phyloP scores from a whole-genome alignment of 169 alveolate genomes.

The Cryptosporidium bovis region DNA sequence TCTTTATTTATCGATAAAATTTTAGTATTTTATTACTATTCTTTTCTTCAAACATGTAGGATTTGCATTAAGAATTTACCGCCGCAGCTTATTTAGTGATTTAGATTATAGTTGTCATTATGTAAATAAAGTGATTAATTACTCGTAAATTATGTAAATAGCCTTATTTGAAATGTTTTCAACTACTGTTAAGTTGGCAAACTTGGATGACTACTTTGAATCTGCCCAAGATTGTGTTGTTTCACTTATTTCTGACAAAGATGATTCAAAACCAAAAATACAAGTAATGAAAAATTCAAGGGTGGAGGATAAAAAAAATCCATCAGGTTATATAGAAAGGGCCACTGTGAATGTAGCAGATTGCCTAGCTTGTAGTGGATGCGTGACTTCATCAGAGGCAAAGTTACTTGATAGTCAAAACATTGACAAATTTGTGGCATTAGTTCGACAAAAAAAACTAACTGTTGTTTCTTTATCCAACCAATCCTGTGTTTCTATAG shows the following conservation, averaged over 20 bases:
- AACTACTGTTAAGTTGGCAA: conserved; percentile 84
- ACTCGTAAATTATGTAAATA: too few species aligned
- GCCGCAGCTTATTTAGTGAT: too few species aligned
- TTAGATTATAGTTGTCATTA: too few species aligned
- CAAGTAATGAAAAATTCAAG: conserved; percentile 24
- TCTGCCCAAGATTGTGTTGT: conserved; percentile 88
- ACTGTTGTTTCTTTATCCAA: conserved; percentile 87
- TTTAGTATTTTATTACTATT: too few species aligned
- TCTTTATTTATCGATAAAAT: too few species aligned
- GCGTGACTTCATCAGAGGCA: conserved; percentile 93
- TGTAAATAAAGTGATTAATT: too few species aligned
- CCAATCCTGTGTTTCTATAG: conserved; percentile 86
- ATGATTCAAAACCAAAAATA: conserved; percentile 57
- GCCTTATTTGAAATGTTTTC: conserved; percentile 76
- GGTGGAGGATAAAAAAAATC: not conserved
- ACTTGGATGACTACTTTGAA: conserved; percentile 86
- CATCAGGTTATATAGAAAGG: conserved; percentile 22
- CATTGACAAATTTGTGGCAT: conserved; percentile 81
- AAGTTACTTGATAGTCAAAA: conserved; percentile 85
- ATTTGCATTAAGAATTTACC: too few species aligned
- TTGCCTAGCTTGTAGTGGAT: conserved; percentile 93
- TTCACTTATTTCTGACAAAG: conserved; percentile 80
- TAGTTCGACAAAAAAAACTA: conserved; percentile 73
- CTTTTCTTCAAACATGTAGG: too few species aligned
- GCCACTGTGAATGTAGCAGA: conserved; percentile 88